phyloP scores from a whole-genome alignment of 2,329 filamentous ascomycete genomes.

The Pseudogymnoascus sp. region DNA sequence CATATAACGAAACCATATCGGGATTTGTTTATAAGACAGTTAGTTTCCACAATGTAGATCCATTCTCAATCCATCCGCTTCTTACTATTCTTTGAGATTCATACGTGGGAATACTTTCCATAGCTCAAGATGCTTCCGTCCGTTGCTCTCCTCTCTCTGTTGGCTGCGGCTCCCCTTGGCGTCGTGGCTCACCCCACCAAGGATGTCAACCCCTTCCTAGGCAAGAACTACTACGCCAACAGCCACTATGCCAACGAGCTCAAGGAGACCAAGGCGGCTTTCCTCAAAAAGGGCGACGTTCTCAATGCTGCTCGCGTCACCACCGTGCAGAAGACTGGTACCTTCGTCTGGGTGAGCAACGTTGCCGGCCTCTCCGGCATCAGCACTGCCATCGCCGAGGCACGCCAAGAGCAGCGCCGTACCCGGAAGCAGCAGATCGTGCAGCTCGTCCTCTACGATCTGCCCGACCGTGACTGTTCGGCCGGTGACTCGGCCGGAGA shows the following conservation, averaged over 20 bases:
- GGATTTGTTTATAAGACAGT: background rate
- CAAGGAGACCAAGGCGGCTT: conserved; percentile 32
- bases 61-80: conserved; percentile 1
- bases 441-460: conserved; percentile 39
- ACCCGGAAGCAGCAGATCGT: conserved; percentile 29
- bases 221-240: conserved; percentile 42
- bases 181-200: conserved; percentile 10
- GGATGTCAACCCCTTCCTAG: conserved; percentile 38
- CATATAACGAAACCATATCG: background rate
- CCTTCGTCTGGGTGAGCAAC: conserved; percentile 39
- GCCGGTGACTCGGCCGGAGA: conserved; percentile 38
- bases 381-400: conserved; percentile 34
- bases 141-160: conserved; percentile 1
- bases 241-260: conserved; percentile 37
- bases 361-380: conserved; percentile 33
- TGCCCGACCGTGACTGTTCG: conserved; percentile 40
- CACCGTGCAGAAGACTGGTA: conserved; percentile 34
- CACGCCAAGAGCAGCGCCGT: conserved; percentile 32
- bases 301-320: conserved; percentile 34
- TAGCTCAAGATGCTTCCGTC: background rate
- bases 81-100: background rate
- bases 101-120: background rate
- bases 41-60: conserved; percentile 6
- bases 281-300: conserved; percentile 31
- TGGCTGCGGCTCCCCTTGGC: background rate